Evolutionary conservation across 768 basidiomycete genomes (phyloP), one percentile per base, ranked within the genome.

Genomic region (Agaricus bisporus): DNA sequence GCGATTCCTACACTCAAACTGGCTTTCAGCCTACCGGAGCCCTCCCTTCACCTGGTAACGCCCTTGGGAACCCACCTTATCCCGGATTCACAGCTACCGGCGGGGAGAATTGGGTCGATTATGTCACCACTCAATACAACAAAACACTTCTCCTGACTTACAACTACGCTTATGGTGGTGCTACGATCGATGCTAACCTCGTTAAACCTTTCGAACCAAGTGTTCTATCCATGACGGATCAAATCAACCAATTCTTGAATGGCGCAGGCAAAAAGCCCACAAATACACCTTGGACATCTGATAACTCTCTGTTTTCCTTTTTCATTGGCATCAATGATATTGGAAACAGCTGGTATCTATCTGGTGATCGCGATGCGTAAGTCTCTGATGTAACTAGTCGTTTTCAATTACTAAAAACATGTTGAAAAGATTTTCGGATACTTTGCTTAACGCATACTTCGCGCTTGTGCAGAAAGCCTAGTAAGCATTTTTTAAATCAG

Each of bases 241-340:
- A 88, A 59, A 81, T 86, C 15, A 77, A 78, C 53, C 63, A 81
- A 54, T 86, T 84, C 66, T 66, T 85, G 48, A 59, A 56, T 15
- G 67, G 71, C 7, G 74, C 71, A 0, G 78, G 71, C 1, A 67
- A 59, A 35, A 80, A 79, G 61, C 82, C 83, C 0, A 63, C 71
- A 7, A 67, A 65, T 1, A 75, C 79, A 1, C 74, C 77, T 0
- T 87, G 85, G 86, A 73, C 74, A 20, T 75, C 76, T 52, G 58
- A 61, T 3, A 80, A 86, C 60, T 62, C 82, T 49, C 59, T 87
- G 44, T 86, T 88, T 65, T 79, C 79, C 0, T 65, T 86, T n/a
- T 87, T 76, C 75, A 85, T 88, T 53, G 85, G 86, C 1, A 81
- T 87, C 58, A 87, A 87, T 59, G 85, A 86, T 59, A 75, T 86